These are phyloP conservation scores for Pseudocercospora pini-densiflorae DNA, from an alignment of 2,329 filamentous ascomycete genomes.

Conservation along the genomic window DNA sequence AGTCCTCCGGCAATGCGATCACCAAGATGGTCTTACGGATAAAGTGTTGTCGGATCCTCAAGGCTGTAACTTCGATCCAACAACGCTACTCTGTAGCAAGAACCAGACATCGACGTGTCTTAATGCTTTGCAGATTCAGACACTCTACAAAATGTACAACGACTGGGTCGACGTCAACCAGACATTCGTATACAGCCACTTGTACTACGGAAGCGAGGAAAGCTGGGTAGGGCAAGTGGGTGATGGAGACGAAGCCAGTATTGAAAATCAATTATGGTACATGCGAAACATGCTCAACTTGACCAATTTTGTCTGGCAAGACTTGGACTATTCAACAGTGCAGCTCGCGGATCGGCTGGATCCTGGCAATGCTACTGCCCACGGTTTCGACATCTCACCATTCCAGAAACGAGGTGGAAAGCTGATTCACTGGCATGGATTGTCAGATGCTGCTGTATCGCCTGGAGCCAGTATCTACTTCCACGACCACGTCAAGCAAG, in stretches of 20 bases:
- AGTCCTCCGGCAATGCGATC: conserved; percentile 54
- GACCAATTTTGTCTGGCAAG: neutral
- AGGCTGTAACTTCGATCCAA: conserved; percentile 49
- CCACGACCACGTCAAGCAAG: conserved; percentile 1
- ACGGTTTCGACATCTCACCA: neutral
- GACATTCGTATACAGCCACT: neutral
- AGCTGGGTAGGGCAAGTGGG: neutral
- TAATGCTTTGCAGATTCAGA: neutral
- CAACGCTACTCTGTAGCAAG: conserved; percentile 42
- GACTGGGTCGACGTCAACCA: conserved; percentile 5
- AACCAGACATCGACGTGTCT: neutral
- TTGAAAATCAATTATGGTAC: neutral
- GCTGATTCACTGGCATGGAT: conserved; percentile 1
- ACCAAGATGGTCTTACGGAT: conserved; percentile 52
- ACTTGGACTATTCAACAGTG: neutral
- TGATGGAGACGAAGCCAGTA: neutral
- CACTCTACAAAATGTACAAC: conserved; percentile 5
- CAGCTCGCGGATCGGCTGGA: neutral
- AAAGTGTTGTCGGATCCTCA: conserved; percentile 53
- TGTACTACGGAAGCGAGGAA: conserved; percentile 1
- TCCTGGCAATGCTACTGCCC: conserved; percentile 3
- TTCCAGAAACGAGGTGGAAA: neutral
- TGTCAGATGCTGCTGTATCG: neutral
- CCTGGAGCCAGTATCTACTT: conserved; percentile 1
- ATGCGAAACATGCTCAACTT: conserved; percentile 1